Conservation (phyloP, 1,284 basidiomycete genomes). For the Trichosporon faecale region DNA sequence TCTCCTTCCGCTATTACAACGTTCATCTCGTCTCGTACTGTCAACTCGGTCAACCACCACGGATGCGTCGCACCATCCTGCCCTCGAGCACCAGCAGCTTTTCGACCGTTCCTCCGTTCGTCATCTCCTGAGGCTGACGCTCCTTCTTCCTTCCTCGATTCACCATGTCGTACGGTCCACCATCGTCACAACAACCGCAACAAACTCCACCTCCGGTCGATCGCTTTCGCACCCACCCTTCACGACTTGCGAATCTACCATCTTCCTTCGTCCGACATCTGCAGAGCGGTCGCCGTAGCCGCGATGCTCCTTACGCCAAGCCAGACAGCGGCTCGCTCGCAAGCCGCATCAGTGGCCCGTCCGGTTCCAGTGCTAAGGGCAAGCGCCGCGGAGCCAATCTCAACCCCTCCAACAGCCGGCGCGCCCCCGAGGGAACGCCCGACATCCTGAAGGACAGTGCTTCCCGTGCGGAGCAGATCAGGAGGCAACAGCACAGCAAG, state of each 20-base stretch:
- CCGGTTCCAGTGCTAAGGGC: not conserved
- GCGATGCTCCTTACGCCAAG: slow-evolving; percentile 27
- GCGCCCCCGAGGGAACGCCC: slow-evolving; percentile 29
- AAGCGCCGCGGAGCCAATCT: slow-evolving; percentile 15
- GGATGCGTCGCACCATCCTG: slow-evolving; percentile 6
- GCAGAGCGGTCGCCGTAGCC: slow-evolving; percentile 8
- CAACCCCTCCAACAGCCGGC: slow-evolving; percentile 25
- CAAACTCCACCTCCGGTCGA: not conserved
- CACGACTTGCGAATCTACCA: slow-evolving; percentile 9
- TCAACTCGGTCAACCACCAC: slow-evolving; percentile 3
- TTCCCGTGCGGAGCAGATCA: slow-evolving; percentile 19
- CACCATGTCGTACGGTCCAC: not conserved
- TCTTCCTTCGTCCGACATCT: not conserved
- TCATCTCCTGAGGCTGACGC: slow-evolving; percentile 5
- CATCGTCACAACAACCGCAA: not conserved
- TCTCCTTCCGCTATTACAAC: not conserved
- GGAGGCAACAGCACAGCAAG: slow-evolving; percentile 34
- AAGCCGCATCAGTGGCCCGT: slow-evolving; percentile 21
- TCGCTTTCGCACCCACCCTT: slow-evolving; percentile 5
- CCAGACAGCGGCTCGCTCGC: slow-evolving; percentile 17
- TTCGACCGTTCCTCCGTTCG: not conserved
- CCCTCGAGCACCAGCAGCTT: slow-evolving; percentile 3
- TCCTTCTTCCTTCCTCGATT: not conserved
- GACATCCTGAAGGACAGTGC: slow-evolving; percentile 25
- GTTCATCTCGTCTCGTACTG: not conserved